Conservation (phyloP, 768 basidiomycete genomes). For the Solioccasus polychromus region DNA sequence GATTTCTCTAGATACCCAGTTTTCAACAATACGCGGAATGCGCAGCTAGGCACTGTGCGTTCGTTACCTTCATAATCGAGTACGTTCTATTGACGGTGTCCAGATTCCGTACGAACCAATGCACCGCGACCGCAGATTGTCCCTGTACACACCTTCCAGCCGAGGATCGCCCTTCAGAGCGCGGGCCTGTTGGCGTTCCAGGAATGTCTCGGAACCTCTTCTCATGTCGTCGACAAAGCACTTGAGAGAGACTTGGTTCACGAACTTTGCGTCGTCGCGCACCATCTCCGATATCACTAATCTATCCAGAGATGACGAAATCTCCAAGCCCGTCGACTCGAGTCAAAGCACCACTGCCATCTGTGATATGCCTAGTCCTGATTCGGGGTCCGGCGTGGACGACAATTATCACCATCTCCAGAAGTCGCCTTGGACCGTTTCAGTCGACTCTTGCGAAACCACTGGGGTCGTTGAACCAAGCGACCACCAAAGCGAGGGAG, state of each 20-base stretch:
- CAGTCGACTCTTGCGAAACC: not conserved
- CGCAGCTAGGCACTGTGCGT: conserved; percentile 7
- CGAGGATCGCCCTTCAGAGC: not conserved
- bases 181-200: not conserved
- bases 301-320: conserved; percentile 2
- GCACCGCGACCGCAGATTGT: conserved; percentile 1
- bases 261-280: conserved; percentile 6
- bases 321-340: not conserved
- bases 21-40: conserved; percentile 2
- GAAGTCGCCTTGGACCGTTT: not conserved
- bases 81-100: not conserved
- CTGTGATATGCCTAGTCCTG: not conserved
- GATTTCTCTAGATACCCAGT: conserved; percentile 14
- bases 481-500: conserved; percentile 9
- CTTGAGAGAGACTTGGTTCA: conserved; percentile 18
- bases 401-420: not conserved
- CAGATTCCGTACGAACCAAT: not conserved
- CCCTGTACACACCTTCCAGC: not conserved
- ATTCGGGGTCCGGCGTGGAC: not conserved
- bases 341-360: not conserved
- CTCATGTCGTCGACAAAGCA: conserved; percentile 16
- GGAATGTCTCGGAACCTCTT: conserved; percentile 24
- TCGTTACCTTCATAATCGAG: not conserved
- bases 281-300: conserved; percentile 10
- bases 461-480: not conserved